Conservation (phyloP, 768 basidiomycete genomes). For the Pleurotus citrinopileatus region DNA sequence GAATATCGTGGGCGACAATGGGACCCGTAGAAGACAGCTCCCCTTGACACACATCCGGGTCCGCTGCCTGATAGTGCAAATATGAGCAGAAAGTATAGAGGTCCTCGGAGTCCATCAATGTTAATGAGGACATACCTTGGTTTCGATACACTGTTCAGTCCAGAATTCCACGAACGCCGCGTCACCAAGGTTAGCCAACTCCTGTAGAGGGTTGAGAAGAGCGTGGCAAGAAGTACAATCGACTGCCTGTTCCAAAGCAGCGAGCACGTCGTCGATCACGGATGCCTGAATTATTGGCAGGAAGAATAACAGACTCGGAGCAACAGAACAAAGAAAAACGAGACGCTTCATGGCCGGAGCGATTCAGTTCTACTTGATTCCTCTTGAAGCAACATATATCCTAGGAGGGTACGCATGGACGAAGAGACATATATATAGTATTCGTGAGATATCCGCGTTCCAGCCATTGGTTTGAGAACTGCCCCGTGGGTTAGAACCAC, state of each 20-base stretch:
- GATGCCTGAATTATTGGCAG: neutral
- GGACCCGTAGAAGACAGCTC: conserved; percentile 29
- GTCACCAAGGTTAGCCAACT: conserved; percentile 28
- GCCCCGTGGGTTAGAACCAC: neutral
- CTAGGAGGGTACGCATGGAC: neutral
- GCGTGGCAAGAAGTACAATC: conserved; percentile 28
- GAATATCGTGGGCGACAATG: conserved; percentile 36
- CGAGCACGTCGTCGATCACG: conserved; percentile 12
- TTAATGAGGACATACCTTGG: conserved; percentile 17
- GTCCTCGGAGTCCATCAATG: no score
- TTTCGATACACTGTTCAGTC: conserved; percentile 21
- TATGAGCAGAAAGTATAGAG: no score
- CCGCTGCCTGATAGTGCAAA: conserved; percentile 33
- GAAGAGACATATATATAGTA: neutral
- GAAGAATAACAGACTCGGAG: neutral
- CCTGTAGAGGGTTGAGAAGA: conserved; percentile 27
- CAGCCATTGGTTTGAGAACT: neutral
- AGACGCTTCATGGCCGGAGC: no score
- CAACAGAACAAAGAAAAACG: neutral
- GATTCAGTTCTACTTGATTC: no score
- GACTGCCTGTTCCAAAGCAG: conserved; percentile 21
- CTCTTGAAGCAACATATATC: neutral
- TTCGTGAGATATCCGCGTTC: neutral
- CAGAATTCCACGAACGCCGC: conserved; percentile 24
- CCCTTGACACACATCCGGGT: conserved; percentile 36